Evolutionary conservation across 83 land plant genomes (phyloP).

Genomic region (Isoetes engelmannii): DNA sequence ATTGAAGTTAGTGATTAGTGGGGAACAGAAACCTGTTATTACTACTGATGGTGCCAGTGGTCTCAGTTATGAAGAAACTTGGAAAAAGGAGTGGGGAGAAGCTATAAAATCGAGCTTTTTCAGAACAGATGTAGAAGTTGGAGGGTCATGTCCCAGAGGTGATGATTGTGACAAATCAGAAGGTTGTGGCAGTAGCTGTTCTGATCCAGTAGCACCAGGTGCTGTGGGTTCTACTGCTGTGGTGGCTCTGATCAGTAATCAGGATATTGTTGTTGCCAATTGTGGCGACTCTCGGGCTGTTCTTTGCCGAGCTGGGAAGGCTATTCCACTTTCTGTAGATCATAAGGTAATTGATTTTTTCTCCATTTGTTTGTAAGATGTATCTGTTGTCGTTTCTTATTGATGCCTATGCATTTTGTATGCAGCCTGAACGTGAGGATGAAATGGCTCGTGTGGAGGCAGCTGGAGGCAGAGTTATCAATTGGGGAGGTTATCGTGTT

Average conservation of each 20-base stretch:
- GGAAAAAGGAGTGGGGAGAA: conserved; percentile 53
- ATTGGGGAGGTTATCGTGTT: conserved; percentile 51
- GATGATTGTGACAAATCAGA: conserved; percentile 11
- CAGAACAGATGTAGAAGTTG: conserved; percentile 72
- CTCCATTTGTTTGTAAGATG: too few species aligned
- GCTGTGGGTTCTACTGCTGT: conserved; percentile 87
- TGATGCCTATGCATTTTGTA: not conserved
- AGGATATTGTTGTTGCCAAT: conserved; percentile 72
- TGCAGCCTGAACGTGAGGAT: conserved; percentile 63
- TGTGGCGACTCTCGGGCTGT: conserved; percentile 95
- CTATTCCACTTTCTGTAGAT: conserved; percentile 69
- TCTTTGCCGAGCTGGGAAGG: conserved; percentile 66
- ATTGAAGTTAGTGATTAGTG: not conserved
- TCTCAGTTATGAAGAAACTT: conserved; percentile 8
- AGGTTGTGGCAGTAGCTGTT: conserved; percentile 14
- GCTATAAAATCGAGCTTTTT: conserved; percentile 47
- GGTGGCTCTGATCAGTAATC: conserved; percentile 61
- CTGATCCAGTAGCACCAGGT: conserved; percentile 74
- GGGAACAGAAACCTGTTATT: conserved; percentile 23
- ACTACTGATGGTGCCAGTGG: conserved; percentile 14
- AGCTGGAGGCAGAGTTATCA: conserved; percentile 59
- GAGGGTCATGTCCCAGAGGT: conserved; percentile 32
- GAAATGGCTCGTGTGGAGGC: conserved; percentile 55
- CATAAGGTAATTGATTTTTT: conserved; percentile 47
- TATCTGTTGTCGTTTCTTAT: too few species aligned